A percentile compares a stretch with the other conserved stretches of the same genome.
phyloP scores from a whole-genome alignment of 129 eudicot species.

The Saposhnikovia divaricata region DNA sequence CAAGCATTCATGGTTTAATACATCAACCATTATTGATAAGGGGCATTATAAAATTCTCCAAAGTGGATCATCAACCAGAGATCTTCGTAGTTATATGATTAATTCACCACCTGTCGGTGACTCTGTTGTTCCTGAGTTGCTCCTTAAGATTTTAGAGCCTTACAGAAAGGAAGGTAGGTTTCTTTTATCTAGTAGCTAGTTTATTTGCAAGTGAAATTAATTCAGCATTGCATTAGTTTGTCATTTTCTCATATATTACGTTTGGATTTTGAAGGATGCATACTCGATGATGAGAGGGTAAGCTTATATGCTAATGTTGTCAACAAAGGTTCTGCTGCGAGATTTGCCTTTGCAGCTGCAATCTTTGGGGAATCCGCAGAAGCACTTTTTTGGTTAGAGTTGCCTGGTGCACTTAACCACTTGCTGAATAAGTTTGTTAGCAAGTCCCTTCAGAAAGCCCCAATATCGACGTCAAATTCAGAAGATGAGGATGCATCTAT shows the following conservation, averaged over 20 bases:
- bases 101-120: slow-evolving; percentile 68
- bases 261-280: slow-evolving; percentile 51
- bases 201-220: background rate
- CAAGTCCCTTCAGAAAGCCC: slow-evolving; percentile 40
- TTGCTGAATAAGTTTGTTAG: slow-evolving; percentile 54
- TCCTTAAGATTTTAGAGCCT: slow-evolving; percentile 92
- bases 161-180: slow-evolving; percentile 74
- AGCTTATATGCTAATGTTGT: slow-evolving; percentile 57
- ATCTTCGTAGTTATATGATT: slow-evolving; percentile 84
- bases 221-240: slow-evolving; percentile 11
- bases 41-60: slow-evolving; percentile 38
- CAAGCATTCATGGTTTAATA: slow-evolving; percentile 81
- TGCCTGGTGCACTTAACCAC: slow-evolving; percentile 76
- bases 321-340: slow-evolving; percentile 48
- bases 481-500: slow-evolving; percentile 69
- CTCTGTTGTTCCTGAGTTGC: slow-evolving; percentile 88
- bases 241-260: slow-evolving; percentile 7
- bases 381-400: slow-evolving; percentile 88
- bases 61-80: slow-evolving; percentile 48
- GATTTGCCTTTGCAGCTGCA: slow-evolving; percentile 95
- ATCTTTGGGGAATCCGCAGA: slow-evolving; percentile 87
- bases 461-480: slow-evolving; percentile 28
- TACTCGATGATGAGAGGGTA: slow-evolving; percentile 86
- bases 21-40: slow-evolving; percentile 33
- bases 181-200: slow-evolving; percentile 5